Evolutionary conservation across 768 basidiomycete species (phyloP).

Genomic region (Tulasnella sp.): DNA sequence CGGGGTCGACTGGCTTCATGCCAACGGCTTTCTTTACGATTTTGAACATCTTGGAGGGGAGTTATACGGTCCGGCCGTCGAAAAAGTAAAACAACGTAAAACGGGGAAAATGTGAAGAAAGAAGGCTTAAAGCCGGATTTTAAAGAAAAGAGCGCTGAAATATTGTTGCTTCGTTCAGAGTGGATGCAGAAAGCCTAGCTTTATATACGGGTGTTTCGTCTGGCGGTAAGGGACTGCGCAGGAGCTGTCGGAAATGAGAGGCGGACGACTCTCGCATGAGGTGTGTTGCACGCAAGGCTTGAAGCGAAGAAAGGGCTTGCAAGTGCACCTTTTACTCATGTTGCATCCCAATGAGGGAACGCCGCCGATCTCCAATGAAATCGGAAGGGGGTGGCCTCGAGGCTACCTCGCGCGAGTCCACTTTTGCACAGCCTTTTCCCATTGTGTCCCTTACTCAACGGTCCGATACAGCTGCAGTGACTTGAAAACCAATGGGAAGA

Average conservation of each 20-base stretch:
- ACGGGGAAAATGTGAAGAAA: background rate
- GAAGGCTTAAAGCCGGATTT: background rate
- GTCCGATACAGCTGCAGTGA: background rate
- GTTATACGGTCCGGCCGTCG: background rate
- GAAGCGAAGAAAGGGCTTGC: background rate
- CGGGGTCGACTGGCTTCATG: background rate
- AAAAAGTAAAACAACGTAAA: background rate
- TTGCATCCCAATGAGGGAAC: background rate
- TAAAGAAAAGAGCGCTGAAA: background rate
- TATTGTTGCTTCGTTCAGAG: background rate
- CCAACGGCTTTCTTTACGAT: background rate
- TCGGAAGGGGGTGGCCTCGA: background rate
- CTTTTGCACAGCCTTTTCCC: background rate
- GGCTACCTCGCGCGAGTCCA: background rate
- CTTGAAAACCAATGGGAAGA: background rate
- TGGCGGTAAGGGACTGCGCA: background rate
- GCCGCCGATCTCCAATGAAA: background rate
- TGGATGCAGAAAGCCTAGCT: background rate
- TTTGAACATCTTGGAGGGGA: background rate
- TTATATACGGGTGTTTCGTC: background rate
- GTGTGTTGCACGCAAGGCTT: background rate
- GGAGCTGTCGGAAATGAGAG: background rate
- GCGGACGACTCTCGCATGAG: background rate
- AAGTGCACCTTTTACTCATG: slow-evolving; percentile 1
- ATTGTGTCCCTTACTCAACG: background rate